Evolutionary conservation across 106 monocot species (phyloP).

Genomic region (Dioscorea dumetorum): DNA sequence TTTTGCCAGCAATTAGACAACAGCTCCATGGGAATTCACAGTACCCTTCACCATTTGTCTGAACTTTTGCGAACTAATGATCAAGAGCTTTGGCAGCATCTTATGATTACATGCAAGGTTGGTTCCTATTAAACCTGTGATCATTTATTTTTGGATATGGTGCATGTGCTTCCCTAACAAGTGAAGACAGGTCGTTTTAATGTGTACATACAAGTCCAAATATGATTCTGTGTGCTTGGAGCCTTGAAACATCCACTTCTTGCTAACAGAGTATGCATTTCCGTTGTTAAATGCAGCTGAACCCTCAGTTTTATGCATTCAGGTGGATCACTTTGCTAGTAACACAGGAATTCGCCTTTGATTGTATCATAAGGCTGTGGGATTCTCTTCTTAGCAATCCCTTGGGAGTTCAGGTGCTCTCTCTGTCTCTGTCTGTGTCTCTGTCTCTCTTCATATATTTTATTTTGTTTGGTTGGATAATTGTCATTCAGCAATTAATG

Average conservation of each 20-base stretch:
- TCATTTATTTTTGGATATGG: no score
- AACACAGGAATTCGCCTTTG: conserved; percentile 27
- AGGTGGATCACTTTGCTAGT: conserved; percentile 30
- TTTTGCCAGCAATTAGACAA: conserved; percentile 28
- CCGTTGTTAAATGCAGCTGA: conserved; percentile 11
- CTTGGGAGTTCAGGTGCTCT: conserved; percentile 18
- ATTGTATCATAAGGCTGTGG: conserved; percentile 17
- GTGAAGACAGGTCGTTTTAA: no score
- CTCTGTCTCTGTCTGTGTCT: no score
- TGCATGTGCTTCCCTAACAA: no score
- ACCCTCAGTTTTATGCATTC: conserved; percentile 32
- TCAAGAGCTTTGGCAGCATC: conserved; percentile 29
- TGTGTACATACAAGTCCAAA: no score
- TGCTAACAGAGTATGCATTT: no score
- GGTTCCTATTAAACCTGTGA: not conserved
- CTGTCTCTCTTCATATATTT: no score
- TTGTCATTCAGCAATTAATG: no score
- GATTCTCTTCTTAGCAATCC: conserved; percentile 32
- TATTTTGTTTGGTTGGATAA: no score
- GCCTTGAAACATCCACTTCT: no score
- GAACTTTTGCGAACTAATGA: conserved; percentile 23
- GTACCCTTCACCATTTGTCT: conserved; percentile 18
- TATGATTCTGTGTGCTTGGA: no score
- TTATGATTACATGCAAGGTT: conserved; percentile 18
- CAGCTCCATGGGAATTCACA: conserved; percentile 22